Base-by-base conservation (phyloP, 2,329 filamentous ascomycete species). In the Drechslerella coelobrocha region DNA sequence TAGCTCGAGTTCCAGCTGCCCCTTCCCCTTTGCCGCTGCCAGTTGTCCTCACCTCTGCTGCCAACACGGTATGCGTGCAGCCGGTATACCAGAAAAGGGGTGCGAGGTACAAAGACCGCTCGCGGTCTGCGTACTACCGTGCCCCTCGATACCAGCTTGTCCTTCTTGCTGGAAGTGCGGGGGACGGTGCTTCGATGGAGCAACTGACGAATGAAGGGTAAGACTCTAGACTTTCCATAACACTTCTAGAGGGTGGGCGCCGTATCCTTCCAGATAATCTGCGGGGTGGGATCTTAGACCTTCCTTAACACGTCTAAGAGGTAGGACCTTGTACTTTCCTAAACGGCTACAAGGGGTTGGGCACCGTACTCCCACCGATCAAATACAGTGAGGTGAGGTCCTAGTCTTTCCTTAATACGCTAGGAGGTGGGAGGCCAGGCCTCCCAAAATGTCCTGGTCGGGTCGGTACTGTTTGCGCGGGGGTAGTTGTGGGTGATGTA, bases 31-130 rank as follows among this genome's bases (percentile, higher is more conserved):
- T 5, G 29, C 34, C 19, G 24, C 48, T 27, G 26, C 34, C 31
- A 31, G 17, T 27, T 7, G 19, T 17, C 47, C 9, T 39, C 52
- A 17, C 48, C 23, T 2, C 26, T 26, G 21, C 41, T 31, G 43
- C 23, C 31, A 45, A 23, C 14, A 27, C 27, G 14, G 24, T 26
- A 17, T 29, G 34, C 24, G 23, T 31, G 31, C 31, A n/a, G 47
- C 8, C 23, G 29, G 31, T 17, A 29, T 37, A 23, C 7, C 37
- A 14, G 21, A 53, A 14, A 37, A 23, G 21, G 17, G 14, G 48
- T 21, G 14, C 27, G 21, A 61, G 27, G 47, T 69, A 62, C 53
- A 69, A 59, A 47, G 57, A 62, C 57, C 60, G 65, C 29, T 10
- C 10, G 23, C 61, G 39, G 47, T 69, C 57, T 26, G 53, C 53